Base-by-base conservation (phyloP, 2,329 filamentous ascomycete genomes). In the Aspergillus sclerotialis region DNA sequence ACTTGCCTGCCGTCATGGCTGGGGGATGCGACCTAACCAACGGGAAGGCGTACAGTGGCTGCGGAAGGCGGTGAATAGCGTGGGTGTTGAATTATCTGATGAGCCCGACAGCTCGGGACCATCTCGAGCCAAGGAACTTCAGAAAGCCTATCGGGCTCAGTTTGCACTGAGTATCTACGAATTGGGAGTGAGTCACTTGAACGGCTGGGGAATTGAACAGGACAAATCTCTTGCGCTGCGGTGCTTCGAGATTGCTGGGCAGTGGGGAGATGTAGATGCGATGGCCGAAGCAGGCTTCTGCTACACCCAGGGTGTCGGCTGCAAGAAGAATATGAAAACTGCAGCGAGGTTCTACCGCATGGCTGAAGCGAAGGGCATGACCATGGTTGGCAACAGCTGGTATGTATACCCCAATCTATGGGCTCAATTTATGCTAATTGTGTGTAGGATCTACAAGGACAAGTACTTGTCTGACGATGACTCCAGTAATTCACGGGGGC, bases 361-460 rank as follows among this genome's bases (percentile, higher is more conserved):
- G 68, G 92, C 92, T 5, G 92, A 94, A 59, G 80, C 82, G 15
- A 92, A 92, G 64, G 92, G 92, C 5, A 89, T 95, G 72, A 94
- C 80, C 62, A 96, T 96, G 88, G 83, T 94, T 37, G 92, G 92
- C 36, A 96, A 96, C 60, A 95, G 88, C 70, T 98, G 92, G 90
- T 94, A 72, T 57, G 85, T 75, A 37, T 15, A 6, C 15, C 2
- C 18, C 12, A 14, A 36, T 43, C 41, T 24, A 41, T 29, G 7
- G 38, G 44, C 14, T 39, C 36, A 10, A 25, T 11, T 35, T 9
- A 28, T 30, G 26, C 31, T 43, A 26, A 41, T 38, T 29, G 3
- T 18, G 18, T 15, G 14, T 34, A 94, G 88, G 89, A 96, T 96
- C 49, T 89, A 95, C 70, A 96, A 96, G 62, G 68, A 87, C 37